Evolutionary conservation across 2,329 filamentous ascomycete species (phyloP).

Genomic region (Polychaeton citri): DNA sequence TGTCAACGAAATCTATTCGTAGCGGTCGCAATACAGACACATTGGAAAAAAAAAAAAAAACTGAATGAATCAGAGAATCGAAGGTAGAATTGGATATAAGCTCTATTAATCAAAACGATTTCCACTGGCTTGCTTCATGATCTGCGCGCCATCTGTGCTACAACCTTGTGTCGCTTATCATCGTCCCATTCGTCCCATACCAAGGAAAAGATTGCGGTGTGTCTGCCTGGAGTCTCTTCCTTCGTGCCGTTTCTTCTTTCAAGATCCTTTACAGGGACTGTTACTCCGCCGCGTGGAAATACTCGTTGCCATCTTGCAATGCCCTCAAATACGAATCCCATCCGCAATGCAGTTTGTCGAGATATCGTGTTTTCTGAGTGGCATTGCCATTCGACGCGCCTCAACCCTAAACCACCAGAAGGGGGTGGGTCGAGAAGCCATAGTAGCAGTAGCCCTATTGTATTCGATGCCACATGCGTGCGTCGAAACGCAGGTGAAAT

Average conservation of each 20-base stretch:
- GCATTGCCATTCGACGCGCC: background rate
- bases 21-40: too few species aligned
- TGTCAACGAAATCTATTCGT: too few species aligned
- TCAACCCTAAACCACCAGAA: background rate
- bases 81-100: too few species aligned
- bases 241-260: background rate
- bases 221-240: background rate
- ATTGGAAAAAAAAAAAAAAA: too few species aligned
- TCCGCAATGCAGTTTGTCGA: background rate
- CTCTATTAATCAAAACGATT: too few species aligned
- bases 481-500: background rate
- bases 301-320: background rate
- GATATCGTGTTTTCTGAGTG: background rate
- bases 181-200: background rate
- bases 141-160: too few species aligned
- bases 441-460: background rate
- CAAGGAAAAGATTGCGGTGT: background rate
- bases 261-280: background rate
- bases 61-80: too few species aligned
- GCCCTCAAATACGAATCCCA: background rate
- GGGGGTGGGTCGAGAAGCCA: background rate
- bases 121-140: too few species aligned
- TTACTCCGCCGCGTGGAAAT: background rate
- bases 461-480: background rate
- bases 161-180: background rate